Percentiles rank a stretch among this genome's conserved stretches.
These are phyloP conservation scores for Haplographium delicatum DNA, from an alignment of 495 filamentous ascomycete genomes.

Conservation along the genomic window DNA sequence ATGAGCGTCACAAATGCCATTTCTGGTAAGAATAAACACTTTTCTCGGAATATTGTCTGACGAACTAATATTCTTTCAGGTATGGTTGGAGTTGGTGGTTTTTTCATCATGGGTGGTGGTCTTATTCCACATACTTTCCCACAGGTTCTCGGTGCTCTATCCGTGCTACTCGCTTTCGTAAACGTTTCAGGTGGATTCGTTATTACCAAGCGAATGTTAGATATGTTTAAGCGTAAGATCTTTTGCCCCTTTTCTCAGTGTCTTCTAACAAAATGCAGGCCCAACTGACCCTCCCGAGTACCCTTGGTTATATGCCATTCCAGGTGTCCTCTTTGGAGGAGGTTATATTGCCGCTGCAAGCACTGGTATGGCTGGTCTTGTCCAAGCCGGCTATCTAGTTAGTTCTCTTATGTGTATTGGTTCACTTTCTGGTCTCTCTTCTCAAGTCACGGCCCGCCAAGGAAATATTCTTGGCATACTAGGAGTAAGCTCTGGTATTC, in stretches of 20 bases:
- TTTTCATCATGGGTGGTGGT: conserved; percentile 77
- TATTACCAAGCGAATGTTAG: conserved; percentile 84
- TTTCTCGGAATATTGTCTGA: not conserved
- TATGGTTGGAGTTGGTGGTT: conserved; percentile 77
- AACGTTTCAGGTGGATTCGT: conserved; percentile 81
- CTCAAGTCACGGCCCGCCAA: conserved; percentile 70
- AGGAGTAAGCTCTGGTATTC: conserved; percentile 69
- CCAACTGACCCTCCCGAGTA: conserved; percentile 78
- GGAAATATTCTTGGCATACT: conserved; percentile 79
- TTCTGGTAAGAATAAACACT: conserved; percentile 42
- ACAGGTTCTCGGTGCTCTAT: conserved; percentile 67
- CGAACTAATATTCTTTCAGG: conserved; percentile 23
- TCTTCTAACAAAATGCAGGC: conserved; percentile 33
- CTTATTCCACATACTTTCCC: conserved; percentile 69
- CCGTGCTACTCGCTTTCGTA: conserved; percentile 74
- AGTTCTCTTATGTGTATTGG: conserved; percentile 72
- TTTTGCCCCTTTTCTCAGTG: not conserved
- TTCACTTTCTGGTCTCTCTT: conserved; percentile 49
- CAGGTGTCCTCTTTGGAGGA: conserved; percentile 66
- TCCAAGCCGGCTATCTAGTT: conserved; percentile 75
- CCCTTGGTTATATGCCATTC: conserved; percentile 75
- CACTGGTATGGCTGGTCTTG: conserved; percentile 72
- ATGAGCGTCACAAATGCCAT: conserved; percentile 89
- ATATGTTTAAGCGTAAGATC: conserved; percentile 70
- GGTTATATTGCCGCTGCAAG: conserved; percentile 69